These are phyloP conservation scores for Saksenaea vasiformis DNA, from an alignment of 371 early-diverging fungal genomes.

Conservation along the genomic window DNA sequence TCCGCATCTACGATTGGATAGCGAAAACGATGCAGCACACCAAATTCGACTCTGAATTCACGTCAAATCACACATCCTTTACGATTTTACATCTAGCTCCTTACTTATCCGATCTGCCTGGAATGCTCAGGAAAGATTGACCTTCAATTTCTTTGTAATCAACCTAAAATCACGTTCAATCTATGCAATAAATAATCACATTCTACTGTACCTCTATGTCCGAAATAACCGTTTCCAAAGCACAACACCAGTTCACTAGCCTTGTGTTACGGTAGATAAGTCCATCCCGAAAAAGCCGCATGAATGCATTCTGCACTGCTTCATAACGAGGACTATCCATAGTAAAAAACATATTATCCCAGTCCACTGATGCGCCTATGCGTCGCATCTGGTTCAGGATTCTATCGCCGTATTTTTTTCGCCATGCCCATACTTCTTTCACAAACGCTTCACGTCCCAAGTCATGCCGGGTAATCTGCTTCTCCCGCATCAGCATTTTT, in stretches of 20 bases:
- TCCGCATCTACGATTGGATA: slow-evolving; percentile 64
- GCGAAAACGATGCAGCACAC: slow-evolving; percentile 70
- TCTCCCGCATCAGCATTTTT: slow-evolving; percentile 77
- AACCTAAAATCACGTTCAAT: slow-evolving; percentile 33
- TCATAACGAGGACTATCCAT: slow-evolving; percentile 78
- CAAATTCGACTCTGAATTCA: slow-evolving; percentile 74
- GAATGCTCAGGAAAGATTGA: slow-evolving; percentile 62
- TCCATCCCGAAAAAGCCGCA: slow-evolving; percentile 83
- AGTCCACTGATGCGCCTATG: slow-evolving; percentile 87
- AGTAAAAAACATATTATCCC: slow-evolving; percentile 88
- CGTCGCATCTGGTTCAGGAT: slow-evolving; percentile 67
- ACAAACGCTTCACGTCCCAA: slow-evolving; percentile 86
- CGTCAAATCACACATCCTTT: not conserved
- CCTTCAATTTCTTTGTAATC: slow-evolving; percentile 71
- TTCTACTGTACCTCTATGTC: slow-evolving; percentile 80
- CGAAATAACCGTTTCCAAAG: slow-evolving; percentile 91
- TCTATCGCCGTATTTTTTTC: slow-evolving; percentile 60
- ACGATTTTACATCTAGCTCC: slow-evolving; percentile 44
- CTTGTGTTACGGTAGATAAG: slow-evolving; percentile 90
- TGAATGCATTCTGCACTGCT: slow-evolving; percentile 91
- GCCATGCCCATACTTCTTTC: slow-evolving; percentile 89
- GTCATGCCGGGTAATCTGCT: slow-evolving; percentile 53
- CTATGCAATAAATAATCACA: not conserved
- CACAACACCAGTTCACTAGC: slow-evolving; percentile 95
- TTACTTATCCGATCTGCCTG: slow-evolving; percentile 75